Evolutionary conservation across 441 rosid species (phyloP).

Genomic region (Geranium incanum): DNA sequence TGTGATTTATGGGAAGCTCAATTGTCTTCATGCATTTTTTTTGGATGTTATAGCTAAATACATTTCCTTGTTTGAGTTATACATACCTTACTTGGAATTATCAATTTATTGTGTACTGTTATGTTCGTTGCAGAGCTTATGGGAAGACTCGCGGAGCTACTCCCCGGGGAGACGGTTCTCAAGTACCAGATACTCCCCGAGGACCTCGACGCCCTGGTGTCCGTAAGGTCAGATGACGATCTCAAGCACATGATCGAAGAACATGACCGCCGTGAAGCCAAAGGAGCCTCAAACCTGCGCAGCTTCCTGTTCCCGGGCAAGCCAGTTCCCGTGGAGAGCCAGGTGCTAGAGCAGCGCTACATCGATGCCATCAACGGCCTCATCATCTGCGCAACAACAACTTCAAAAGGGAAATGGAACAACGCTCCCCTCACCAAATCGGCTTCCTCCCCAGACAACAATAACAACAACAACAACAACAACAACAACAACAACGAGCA

Average conservation of each 20-base stretch:
- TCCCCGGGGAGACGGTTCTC: conserved; percentile 45
- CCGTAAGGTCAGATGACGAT: conserved; percentile 66
- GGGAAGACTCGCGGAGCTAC: conserved; percentile 49
- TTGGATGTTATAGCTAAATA: no score
- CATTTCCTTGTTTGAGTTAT: no score
- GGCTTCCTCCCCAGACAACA: no score
- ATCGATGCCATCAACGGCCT: conserved; percentile 50
- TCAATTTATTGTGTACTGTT: neutral
- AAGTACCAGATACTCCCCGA: conserved; percentile 64
- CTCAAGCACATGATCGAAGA: conserved; percentile 78
- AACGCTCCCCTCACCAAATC: no score
- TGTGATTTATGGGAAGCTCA: no score
- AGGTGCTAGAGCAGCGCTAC: conserved; percentile 45
- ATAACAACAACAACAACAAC: no score
- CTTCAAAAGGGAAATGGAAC: neutral
- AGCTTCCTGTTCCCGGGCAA: conserved; percentile 55
- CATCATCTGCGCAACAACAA: conserved; percentile 20
- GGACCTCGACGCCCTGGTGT: conserved; percentile 69
- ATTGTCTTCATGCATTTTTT: no score
- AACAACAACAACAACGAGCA: no score
- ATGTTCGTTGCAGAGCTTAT: conserved; percentile 38
- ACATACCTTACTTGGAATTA: no score
- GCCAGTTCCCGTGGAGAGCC: conserved; percentile 39
- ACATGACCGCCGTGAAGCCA: conserved; percentile 39
- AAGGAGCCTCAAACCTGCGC: conserved; percentile 47